A percentile compares a stretch with the other conserved stretches of the same genome.
phyloP scores from a whole-genome alignment of 148 eudicot genomes.

The Mesembryanthemum crystallinum region DNA sequence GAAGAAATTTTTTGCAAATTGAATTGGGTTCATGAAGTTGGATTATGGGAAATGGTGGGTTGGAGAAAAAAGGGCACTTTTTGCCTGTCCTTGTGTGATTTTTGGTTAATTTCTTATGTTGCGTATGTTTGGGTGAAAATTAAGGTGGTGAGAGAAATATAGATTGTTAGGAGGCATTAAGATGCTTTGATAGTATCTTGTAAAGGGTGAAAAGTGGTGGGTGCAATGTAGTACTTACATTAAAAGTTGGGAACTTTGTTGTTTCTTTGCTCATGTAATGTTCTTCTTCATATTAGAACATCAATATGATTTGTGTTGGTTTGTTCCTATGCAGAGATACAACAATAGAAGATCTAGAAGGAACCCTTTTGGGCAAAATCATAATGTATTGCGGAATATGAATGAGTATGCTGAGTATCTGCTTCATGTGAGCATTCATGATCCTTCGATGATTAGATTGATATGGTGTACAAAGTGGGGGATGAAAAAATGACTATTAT shows the following conservation, averaged over 20 bases:
- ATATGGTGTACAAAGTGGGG: neutral
- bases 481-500: neutral
- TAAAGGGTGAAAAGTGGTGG: neutral
- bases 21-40: conserved; percentile 2
- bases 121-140: neutral
- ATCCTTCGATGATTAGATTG: neutral
- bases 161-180: neutral
- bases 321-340: conserved; percentile 36
- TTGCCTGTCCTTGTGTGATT: neutral
- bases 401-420: conserved; percentile 45
- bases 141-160: no score
- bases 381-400: conserved; percentile 33
- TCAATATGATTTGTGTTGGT: conserved; percentile 10
- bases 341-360: conserved; percentile 36
- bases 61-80: neutral
- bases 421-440: conserved; percentile 36
- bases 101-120: neutral
- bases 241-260: neutral
- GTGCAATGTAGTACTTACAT: neutral
- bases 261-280: conserved; percentile 3
- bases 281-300: neutral
- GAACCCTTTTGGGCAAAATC: conserved; percentile 37
- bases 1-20: conserved; percentile 10
- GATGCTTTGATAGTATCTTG: neutral
- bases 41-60: neutral